Conservation (phyloP, 2,329 filamentous ascomycete genomes). For the Bipolaris cookei region DNA sequence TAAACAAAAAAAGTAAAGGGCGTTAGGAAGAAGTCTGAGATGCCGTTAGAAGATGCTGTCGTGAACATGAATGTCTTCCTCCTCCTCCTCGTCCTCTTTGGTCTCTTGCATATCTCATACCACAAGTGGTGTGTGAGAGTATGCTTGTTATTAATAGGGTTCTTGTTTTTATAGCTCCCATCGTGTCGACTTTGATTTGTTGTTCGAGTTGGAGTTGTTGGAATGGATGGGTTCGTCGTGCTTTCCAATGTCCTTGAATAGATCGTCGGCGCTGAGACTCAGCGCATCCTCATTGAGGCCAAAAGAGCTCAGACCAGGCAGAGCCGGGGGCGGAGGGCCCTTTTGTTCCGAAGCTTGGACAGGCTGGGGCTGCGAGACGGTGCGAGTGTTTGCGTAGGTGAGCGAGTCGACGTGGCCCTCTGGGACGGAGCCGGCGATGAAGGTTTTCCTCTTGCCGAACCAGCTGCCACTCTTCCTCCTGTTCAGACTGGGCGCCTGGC, state of each 20-base stretch:
- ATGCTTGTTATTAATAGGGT: not conserved
- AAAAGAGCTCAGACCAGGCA: slow-evolving; percentile 49
- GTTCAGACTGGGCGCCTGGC: slow-evolving; percentile 38
- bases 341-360: slow-evolving; percentile 30
- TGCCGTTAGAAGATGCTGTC: slow-evolving; percentile 36
- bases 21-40: not conserved
- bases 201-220: not conserved
- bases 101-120: not conserved
- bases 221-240: not conserved
- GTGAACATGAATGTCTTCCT: slow-evolving; percentile 24
- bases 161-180: slow-evolving; percentile 18
- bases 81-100: not conserved
- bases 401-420: slow-evolving; percentile 40
- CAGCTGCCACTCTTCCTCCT: slow-evolving; percentile 50
- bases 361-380: slow-evolving; percentile 24
- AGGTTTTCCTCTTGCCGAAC: slow-evolving; percentile 50
- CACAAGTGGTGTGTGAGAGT: not conserved
- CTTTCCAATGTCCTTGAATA: slow-evolving; percentile 49
- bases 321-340: slow-evolving; percentile 49
- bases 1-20: slow-evolving; percentile 28
- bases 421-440: slow-evolving; percentile 41
- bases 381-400: slow-evolving; percentile 28
- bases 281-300: slow-evolving; percentile 44
- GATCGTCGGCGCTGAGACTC: slow-evolving; percentile 46
- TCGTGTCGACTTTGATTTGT: slow-evolving; percentile 24